Percentiles rank a stretch among this genome's conserved stretches.
phyloP scores from a whole-genome alignment of 2,329 filamentous ascomycete genomes.

The Trichoderma arundinaceum region DNA sequence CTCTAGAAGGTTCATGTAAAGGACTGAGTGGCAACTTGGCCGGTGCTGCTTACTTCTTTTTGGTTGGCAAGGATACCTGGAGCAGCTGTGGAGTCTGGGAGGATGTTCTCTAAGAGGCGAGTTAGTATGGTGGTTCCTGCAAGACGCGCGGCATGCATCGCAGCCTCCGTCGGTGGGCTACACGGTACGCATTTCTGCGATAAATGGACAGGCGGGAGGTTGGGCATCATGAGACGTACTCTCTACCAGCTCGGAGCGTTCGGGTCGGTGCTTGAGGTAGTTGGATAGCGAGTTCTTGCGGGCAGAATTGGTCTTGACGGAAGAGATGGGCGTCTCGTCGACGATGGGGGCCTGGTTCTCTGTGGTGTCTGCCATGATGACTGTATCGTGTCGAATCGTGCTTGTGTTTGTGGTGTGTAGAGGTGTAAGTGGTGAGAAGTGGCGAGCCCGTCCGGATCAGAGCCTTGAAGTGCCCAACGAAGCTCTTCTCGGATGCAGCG shows the following conservation, averaged over 20 bases:
- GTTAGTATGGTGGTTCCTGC: constrained; percentile 13
- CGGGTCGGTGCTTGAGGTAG: constrained; percentile 73
- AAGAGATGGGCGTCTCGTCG: constrained; percentile 60
- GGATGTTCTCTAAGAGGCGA: constrained; percentile 73
- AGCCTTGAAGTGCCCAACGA: constrained; percentile 26
- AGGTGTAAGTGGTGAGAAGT: constrained; percentile 7
- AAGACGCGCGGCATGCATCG: not conserved
- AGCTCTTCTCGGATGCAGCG: constrained; percentile 12
- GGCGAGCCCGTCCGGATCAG: constrained; percentile 13
- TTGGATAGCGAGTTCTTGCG: constrained; percentile 75
- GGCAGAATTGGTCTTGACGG: constrained; percentile 56
- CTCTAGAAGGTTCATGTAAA: not conserved
- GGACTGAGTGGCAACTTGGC: not conserved
- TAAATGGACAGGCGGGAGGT: not conserved
- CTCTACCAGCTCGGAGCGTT: constrained; percentile 78
- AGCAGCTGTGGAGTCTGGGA: constrained; percentile 77
- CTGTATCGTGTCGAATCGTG: not conserved
- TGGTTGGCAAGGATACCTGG: constrained; percentile 81
- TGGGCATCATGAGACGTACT: constrained; percentile 57
- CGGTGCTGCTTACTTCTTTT: constrained; percentile 61
- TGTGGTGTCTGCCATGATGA: constrained; percentile 32
- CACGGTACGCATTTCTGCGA: not conserved
- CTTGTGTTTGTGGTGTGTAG: not conserved
- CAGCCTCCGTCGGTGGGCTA: no score
- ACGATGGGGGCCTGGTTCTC: constrained; percentile 41